Conservation (phyloP, 805 yeast species). For the Wickerhamomyces alni region DNA sequence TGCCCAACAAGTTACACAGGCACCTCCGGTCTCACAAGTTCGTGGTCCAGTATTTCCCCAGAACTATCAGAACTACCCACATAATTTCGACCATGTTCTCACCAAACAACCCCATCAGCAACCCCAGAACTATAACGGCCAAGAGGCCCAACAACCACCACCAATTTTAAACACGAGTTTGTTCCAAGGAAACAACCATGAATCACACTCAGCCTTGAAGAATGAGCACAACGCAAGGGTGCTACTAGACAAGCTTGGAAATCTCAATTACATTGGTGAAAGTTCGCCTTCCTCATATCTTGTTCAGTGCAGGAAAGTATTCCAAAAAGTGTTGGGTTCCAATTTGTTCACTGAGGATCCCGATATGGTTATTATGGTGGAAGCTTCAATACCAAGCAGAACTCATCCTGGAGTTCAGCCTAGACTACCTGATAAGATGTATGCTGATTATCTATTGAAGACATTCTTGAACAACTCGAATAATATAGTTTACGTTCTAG, state of each 20-base stretch:
- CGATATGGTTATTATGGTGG: conserved; percentile 29
- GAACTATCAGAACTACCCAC: too few species aligned
- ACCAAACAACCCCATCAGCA: too few species aligned
- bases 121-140: too few species aligned
- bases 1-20: too few species aligned
- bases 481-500: conserved; percentile 33
- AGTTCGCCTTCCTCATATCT: conserved; percentile 35
- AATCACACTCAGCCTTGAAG: conserved; percentile 3
- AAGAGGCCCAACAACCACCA: too few species aligned
- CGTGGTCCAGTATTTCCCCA: too few species aligned
- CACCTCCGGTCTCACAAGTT: too few species aligned
- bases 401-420: conserved; percentile 15
- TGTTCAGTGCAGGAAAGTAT: conserved; percentile 34
- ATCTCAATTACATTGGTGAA: conserved; percentile 35
- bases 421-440: conserved; percentile 25
- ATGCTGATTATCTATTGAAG: conserved; percentile 26
- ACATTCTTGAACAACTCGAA: conserved; percentile 34
- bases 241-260: conserved; percentile 30
- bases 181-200: background rate
- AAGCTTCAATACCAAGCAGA: conserved; percentile 17
- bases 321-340: conserved; percentile 25
- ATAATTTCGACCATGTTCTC: too few species aligned
- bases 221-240: conserved; percentile 23
- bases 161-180: too few species aligned
- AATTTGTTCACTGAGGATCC: conserved; percentile 34